Percentiles rank a stretch among this genome's conserved stretches.
These are phyloP conservation scores for Debaryomycetaceae sp. DNA, from an alignment of 1,139 yeast species.

Conservation along the genomic window DNA sequence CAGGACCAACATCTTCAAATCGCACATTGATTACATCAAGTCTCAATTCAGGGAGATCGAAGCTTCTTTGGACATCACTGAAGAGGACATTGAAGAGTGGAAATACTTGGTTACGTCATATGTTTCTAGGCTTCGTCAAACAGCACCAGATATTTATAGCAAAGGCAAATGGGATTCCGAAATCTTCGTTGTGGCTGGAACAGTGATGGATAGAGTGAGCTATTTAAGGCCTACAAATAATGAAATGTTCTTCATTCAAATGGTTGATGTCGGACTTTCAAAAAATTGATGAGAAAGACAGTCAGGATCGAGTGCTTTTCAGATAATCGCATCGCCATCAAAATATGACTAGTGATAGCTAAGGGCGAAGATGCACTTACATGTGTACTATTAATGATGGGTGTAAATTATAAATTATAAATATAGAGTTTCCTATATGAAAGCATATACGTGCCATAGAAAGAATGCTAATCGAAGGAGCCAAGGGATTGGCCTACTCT, in stretches of 20 bases:
- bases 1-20: background rate
- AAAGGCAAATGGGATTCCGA: slow-evolving; percentile 3
- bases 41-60: slow-evolving; percentile 4
- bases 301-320: too few species aligned
- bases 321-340: too few species aligned
- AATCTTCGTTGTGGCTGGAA: slow-evolving; percentile 5
- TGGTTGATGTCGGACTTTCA: background rate
- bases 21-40: background rate
- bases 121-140: slow-evolving; percentile 1
- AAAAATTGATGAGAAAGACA: too few species aligned
- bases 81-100: slow-evolving; percentile 5
- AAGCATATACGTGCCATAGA: background rate
- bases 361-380: too few species aligned
- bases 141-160: slow-evolving; percentile 2
- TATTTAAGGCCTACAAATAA: slow-evolving; percentile 5
- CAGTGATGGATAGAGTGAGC: slow-evolving; percentile 6
- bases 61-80: slow-evolving; percentile 3
- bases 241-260: slow-evolving; percentile 7
- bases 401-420: background rate
- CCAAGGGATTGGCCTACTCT: slow-evolving; percentile 87
- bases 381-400: too few species aligned
- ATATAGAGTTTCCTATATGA: background rate
- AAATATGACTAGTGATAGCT: too few species aligned
- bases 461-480: slow-evolving; percentile 19
- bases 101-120: background rate